Evolutionary conservation across 2,329 filamentous ascomycete genomes (phyloP).

Genomic region (Hypomyces perniciosus): DNA sequence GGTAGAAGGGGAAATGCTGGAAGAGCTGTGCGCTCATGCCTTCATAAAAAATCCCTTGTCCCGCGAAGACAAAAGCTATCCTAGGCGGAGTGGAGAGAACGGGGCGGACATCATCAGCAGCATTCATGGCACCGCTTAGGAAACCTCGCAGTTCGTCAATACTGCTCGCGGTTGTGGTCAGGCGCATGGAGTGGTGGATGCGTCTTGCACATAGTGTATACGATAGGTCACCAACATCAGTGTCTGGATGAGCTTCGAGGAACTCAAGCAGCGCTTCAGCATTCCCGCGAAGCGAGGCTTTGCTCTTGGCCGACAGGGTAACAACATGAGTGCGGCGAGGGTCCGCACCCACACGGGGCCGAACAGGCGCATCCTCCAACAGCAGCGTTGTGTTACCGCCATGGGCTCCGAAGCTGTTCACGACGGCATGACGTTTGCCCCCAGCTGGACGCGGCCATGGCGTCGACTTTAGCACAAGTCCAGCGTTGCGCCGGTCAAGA

Average conservation of each 20-base stretch:
- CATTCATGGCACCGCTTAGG: not conserved
- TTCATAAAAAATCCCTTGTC: slow-evolving; percentile 35
- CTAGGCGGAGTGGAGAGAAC: not conserved
- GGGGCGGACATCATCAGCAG: not conserved
- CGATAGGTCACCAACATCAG: slow-evolving; percentile 49
- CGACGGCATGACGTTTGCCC: slow-evolving; percentile 27
- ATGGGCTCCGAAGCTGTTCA: slow-evolving; percentile 49
- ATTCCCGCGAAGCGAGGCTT: slow-evolving; percentile 51
- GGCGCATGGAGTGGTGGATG: slow-evolving; percentile 16
- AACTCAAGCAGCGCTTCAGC: slow-evolving; percentile 47
- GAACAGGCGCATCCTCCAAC: slow-evolving; percentile 58
- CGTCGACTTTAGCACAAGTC: slow-evolving; percentile 31
- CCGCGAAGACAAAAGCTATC: slow-evolving; percentile 37
- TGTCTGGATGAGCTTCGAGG: slow-evolving; percentile 45
- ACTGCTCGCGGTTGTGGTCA: not conserved
- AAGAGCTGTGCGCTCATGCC: slow-evolving; percentile 31
- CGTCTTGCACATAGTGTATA: slow-evolving; percentile 31
- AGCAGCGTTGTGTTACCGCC: slow-evolving; percentile 58
- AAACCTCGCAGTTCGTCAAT: not conserved
- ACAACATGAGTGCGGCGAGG: slow-evolving; percentile 49
- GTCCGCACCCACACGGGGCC: slow-evolving; percentile 50
- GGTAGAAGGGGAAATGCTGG: slow-evolving; percentile 26
- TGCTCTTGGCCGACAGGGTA: slow-evolving; percentile 48
- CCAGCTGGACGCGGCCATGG: slow-evolving; percentile 25
- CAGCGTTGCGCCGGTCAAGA: slow-evolving; percentile 34